Percentiles rank a stretch among this genome's conserved stretches.
Evolutionary conservation across 108 stramenopile species (phyloP).

Genomic region (Nitzschia inconspicua): DNA sequence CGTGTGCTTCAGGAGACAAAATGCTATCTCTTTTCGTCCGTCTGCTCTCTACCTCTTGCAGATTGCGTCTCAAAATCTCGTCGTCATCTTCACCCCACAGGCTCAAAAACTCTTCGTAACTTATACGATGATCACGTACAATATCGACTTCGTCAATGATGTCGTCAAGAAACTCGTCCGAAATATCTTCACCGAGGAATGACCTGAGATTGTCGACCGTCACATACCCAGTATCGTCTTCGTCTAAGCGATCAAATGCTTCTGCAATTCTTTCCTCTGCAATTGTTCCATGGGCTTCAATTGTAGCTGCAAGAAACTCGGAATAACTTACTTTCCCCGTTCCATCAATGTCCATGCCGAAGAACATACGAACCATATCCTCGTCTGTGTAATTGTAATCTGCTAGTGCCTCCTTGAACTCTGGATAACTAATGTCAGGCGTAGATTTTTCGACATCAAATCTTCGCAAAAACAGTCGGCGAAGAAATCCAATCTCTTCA

Average conservation of each 20-base stretch:
- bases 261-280: constrained; percentile 83
- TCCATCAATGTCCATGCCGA: constrained; percentile 68
- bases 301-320: constrained; percentile 91
- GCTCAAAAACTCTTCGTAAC: constrained; percentile 64
- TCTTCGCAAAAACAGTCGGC: constrained; percentile 38
- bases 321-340: constrained; percentile 78
- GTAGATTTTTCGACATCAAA: constrained; percentile 27
- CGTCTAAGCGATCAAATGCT: constrained; percentile 89
- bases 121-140: constrained; percentile 63
- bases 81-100: constrained; percentile 22
- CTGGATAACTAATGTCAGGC: constrained; percentile 51
- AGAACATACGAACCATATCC: constrained; percentile 72
- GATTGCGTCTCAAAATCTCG: neutral
- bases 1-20: too few species aligned
- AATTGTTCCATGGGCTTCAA: constrained; percentile 74
- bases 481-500: constrained; percentile 62
- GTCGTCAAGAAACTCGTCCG: constrained; percentile 51
- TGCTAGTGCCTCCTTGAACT: constrained; percentile 66
- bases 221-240: constrained; percentile 87
- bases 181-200: constrained; percentile 63
- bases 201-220: constrained; percentile 44
- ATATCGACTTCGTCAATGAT: constrained; percentile 92
- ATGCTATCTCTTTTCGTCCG: constrained; percentile 1
- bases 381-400: constrained; percentile 58
- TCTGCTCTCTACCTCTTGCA: constrained; percentile 8